These are phyloP conservation scores for Hemisphaericaspora nanyangensis DNA, from an alignment of 805 yeast genomes.

Conservation along the genomic window DNA sequence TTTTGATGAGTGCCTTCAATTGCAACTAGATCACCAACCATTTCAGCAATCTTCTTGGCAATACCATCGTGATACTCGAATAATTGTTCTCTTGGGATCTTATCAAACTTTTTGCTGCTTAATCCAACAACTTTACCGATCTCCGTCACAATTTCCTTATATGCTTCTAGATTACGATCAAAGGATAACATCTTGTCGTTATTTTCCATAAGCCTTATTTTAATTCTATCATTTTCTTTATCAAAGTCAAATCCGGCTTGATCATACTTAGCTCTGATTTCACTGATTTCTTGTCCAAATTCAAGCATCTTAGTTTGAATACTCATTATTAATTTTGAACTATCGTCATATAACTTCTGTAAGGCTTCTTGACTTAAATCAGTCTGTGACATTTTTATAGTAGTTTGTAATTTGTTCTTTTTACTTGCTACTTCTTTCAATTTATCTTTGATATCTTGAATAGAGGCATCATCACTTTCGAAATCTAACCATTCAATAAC, in stretches of 20 bases:
- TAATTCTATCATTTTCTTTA: constrained; percentile 46
- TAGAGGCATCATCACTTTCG: constrained; percentile 52
- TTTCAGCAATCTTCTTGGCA: constrained; percentile 21
- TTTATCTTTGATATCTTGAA: constrained; percentile 24
- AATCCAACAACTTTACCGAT: constrained; percentile 21
- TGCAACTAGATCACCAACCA: constrained; percentile 26
- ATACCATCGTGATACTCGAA: constrained; percentile 23
- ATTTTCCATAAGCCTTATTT: constrained; percentile 17
- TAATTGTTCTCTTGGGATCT: constrained; percentile 20
- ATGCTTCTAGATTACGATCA: constrained; percentile 21
- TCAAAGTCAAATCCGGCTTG: constrained; percentile 48
- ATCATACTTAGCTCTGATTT: constrained; percentile 40
- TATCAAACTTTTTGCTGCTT: constrained; percentile 17
- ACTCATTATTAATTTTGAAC: constrained; percentile 35
- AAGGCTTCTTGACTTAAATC: constrained; percentile 49
- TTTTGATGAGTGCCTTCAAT: constrained; percentile 28
- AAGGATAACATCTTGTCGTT: constrained; percentile 22
- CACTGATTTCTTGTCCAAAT: constrained; percentile 43
- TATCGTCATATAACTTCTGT: constrained; percentile 38
- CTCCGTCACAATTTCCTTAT: constrained; percentile 24
- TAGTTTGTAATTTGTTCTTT: constrained; percentile 24
- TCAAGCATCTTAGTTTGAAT: constrained; percentile 43
- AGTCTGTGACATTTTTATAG: constrained; percentile 38
- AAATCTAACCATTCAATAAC: constrained; percentile 76
- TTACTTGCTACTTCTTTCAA: constrained; percentile 15